These are phyloP conservation scores for Glycine latifolia DNA, from an alignment of 306 rosid genomes.

Conservation along the genomic window DNA sequence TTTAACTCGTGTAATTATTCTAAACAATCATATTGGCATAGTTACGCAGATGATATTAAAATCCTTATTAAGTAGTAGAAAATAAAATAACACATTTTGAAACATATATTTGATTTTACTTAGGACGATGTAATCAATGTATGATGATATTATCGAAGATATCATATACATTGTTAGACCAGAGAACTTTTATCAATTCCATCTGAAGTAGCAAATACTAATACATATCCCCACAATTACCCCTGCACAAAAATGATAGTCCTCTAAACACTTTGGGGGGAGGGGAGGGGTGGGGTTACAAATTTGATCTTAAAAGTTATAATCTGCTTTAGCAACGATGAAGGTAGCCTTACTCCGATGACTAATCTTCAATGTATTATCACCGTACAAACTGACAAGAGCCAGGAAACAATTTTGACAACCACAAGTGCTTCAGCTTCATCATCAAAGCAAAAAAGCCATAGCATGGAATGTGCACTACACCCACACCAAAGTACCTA, in stretches of 20 bases:
- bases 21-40: not conserved
- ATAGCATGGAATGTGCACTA: constrained; percentile 79
- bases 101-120: not conserved
- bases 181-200: constrained; percentile 30
- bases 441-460: constrained; percentile 62
- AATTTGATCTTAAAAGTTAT: not conserved
- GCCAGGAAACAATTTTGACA: constrained; percentile 63
- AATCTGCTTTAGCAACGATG: constrained; percentile 11
- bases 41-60: too few species aligned
- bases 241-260: not conserved
- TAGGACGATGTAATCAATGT: not conserved
- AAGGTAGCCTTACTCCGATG: not conserved
- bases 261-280: not conserved
- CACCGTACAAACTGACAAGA: constrained; percentile 57
- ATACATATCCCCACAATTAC: not conserved
- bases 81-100: too few species aligned
- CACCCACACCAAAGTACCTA: constrained; percentile 85
- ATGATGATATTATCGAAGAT: constrained; percentile 13
- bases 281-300: not conserved
- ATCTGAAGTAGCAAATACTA: constrained; percentile 8
- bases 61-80: not conserved
- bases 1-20: not conserved
- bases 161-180: not conserved
- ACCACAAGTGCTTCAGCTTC: constrained; percentile 60
- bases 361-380: constrained; percentile 38